Conservation (phyloP, 73 alveolate genomes). For the Tetrahymena borealis region DNA sequence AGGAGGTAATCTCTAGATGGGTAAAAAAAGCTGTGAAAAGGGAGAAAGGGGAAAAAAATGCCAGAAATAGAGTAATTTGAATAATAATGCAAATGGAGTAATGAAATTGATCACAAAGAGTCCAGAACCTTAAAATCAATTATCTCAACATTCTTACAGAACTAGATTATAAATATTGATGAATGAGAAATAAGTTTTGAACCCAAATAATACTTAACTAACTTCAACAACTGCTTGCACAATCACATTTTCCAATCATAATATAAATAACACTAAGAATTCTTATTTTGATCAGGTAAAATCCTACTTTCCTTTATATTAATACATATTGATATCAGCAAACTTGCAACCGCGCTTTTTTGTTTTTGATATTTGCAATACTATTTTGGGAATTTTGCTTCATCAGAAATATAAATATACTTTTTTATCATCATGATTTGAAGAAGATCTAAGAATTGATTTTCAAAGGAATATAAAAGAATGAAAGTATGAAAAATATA, state of each 20-base stretch:
- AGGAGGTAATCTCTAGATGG: not conserved
- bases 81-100: not conserved
- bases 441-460: no score
- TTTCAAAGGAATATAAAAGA: no score
- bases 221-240: not conserved
- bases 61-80: not conserved
- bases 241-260: not conserved
- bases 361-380: no score
- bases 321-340: no score
- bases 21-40: not conserved
- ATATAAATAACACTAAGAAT: not conserved
- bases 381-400: no score
- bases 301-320: not conserved
- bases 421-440: no score
- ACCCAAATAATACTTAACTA: not conserved
- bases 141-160: not conserved
- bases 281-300: not conserved
- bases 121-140: not conserved
- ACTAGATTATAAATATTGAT: not conserved
- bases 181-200: not conserved
- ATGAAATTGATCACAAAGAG: not conserved
- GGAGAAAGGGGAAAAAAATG: conserved; percentile 2
- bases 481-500: no score
- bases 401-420: no score
- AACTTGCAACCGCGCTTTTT: no score